A percentile compares a stretch with the other conserved stretches of the same genome.
phyloP scores from a whole-genome alignment of 2,329 filamentous ascomycete genomes.

The Colletotrichum musicola region DNA sequence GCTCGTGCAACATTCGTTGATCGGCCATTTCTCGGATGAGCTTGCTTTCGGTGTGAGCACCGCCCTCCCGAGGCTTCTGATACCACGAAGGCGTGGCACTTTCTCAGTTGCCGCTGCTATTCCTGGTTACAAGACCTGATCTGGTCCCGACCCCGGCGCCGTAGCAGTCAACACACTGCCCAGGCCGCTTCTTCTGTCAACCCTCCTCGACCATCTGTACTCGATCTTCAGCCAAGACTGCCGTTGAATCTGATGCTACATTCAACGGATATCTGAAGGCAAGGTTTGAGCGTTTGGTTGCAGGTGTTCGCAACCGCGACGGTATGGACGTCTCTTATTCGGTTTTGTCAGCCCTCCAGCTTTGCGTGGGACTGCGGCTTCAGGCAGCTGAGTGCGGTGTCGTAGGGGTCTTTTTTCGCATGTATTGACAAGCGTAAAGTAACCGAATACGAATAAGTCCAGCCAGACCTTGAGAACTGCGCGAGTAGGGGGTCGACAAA shows the following conservation, averaged over 20 bases:
- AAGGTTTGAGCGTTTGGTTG: neutral
- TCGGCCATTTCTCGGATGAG: conserved; percentile 10
- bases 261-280: neutral
- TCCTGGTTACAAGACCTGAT: neutral
- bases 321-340: neutral
- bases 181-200: neutral
- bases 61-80: conserved; percentile 3
- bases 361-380: neutral
- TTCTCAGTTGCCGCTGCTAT: neutral
- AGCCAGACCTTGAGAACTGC: neutral
- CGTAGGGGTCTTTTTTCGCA: no score
- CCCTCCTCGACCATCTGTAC: conserved; percentile 4
- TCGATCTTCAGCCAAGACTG: neutral
- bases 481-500: neutral
- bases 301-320: neutral
- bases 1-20: conserved; percentile 7
- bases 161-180: neutral
- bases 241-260: neutral
- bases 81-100: neutral
- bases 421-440: neutral
- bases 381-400: no score
- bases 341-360: neutral
- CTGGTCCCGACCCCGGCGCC: neutral
- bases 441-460: conserved; percentile 20
- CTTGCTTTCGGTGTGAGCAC: neutral